Evolutionary conservation across 129 eudicot genomes (phyloP), one percentile per base, ranked within the genome.

Genomic region (Escallonia herrerae): DNA sequence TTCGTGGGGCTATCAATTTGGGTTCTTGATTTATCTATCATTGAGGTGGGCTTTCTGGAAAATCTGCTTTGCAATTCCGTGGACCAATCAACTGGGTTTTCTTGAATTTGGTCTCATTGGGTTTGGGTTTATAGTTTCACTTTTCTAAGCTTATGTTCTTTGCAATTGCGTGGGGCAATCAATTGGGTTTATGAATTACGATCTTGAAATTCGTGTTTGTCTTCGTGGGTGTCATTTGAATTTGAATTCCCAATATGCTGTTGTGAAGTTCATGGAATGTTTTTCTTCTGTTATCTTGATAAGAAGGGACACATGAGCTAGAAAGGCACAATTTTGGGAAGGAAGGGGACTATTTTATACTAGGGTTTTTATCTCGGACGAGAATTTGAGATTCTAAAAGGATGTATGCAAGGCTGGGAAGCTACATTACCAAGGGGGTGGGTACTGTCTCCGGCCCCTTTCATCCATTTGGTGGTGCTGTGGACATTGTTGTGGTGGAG

Each of bases 401-500:
- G 80, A 87, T 87, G 86, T 82, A 76, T 69, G 84, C 90, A 58
- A 89, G 79, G 72, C 41, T 94, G 74, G 91, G 96, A 41, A 86
- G 96, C 71, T 93, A 86, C 61, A 86, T 94, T 3, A 77, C 84
- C 63, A 84, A 66, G 69, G 84, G 95, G 66, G 99, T 89, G 42
- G 68, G 71, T 63, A 86, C 95, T 0, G 95, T 94, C 1, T 84
- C 97, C 0, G 89, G 93, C 48, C 87, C 97, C 1, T 86, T 94
- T 63, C 99, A 89, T 69, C 99, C 97, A 8, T 94, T 86, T 74
- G 95, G 97, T 57, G 99, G 99, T 50, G 99, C 97, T 60, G 99
- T 94, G 8, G 99, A 94, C 76, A 86, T 94, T 43, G 82, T 94
- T 43, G 99, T 94, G 47, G 99, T 94, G 38, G 81, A 83, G 70